These are phyloP conservation scores for Cystobasidium onofrii DNA, from an alignment of 768 basidiomycete genomes.

Conservation along the genomic window DNA sequence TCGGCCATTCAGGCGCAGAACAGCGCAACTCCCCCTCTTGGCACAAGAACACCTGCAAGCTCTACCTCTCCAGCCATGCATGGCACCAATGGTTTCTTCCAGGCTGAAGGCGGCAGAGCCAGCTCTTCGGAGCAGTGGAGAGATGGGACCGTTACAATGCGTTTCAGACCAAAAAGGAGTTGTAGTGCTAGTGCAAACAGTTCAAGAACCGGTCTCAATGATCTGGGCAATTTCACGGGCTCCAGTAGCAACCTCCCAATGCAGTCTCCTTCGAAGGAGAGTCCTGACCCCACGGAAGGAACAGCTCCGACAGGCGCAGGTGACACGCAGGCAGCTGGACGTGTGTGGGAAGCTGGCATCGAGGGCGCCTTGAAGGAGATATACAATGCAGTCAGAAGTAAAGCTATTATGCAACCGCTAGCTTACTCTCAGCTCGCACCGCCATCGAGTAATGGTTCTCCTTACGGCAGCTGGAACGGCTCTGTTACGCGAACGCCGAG, in stretches of 20 bases:
- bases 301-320: neutral
- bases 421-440: conserved; percentile 36
- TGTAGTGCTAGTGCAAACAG: conserved; percentile 81
- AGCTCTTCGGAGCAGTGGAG: neutral
- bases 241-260: conserved; percentile 10
- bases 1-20: conserved; percentile 71
- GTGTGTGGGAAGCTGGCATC: conserved; percentile 53
- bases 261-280: neutral
- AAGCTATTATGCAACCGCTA: conserved; percentile 40
- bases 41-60: neutral
- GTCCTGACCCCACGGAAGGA: neutral
- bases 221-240: neutral
- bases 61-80: neutral
- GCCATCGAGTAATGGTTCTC: conserved; percentile 35
- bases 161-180: conserved; percentile 56
- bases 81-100: neutral
- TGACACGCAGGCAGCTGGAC: neutral
- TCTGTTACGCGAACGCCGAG: conserved; percentile 47
- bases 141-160: conserved; percentile 14
- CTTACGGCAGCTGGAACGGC: conserved; percentile 40
- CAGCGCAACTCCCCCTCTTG: conserved; percentile 38
- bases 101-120: neutral
- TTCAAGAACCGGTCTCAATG: conserved; percentile 23
- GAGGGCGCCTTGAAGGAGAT: conserved; percentile 89
- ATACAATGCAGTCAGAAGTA: conserved; percentile 71